phyloP scores from a whole-genome alignment of 2,329 filamentous ascomycete species.

The Aspergillus clavatus region DNA sequence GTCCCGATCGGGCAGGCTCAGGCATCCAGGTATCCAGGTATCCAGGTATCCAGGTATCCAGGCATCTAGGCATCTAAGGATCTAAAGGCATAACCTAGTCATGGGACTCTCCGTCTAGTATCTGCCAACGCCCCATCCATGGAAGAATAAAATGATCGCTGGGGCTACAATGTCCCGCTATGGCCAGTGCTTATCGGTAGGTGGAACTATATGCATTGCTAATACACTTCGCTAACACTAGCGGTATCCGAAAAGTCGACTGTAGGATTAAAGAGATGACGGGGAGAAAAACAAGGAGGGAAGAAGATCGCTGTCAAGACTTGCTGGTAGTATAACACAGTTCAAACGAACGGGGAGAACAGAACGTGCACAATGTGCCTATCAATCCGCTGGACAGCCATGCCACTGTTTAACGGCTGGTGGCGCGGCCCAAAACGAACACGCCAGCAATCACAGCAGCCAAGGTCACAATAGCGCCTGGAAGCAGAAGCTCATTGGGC shows the following conservation, averaged over 20 bases:
- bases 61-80: too few species aligned
- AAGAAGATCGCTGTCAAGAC: background rate
- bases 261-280: constrained; percentile 21
- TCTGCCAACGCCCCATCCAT: too few species aligned
- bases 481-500: constrained; percentile 87
- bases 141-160: too few species aligned
- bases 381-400: background rate
- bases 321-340: background rate
- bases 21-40: constrained; percentile 9
- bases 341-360: background rate
- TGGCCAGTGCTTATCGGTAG: too few species aligned
- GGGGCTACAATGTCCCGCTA: too few species aligned
- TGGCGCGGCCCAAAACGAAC: constrained; percentile 75
- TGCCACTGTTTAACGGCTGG: constrained; percentile 36
- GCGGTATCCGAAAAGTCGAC: constrained; percentile 24
- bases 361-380: background rate
- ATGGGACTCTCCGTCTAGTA: too few species aligned
- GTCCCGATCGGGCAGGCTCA: constrained; percentile 9
- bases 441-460: constrained; percentile 91
- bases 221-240: constrained; percentile 15
- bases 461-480: constrained; percentile 90
- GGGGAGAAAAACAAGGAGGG: constrained; percentile 2
- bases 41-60: constrained; percentile 6
- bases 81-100: too few species aligned
- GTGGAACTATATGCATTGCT: constrained; percentile 23